A percentile compares a stretch with the other conserved stretches of the same genome.
Evolutionary conservation across 352 stramenopile species (phyloP).

Genomic region (Halophytophthora polymorphica): DNA sequence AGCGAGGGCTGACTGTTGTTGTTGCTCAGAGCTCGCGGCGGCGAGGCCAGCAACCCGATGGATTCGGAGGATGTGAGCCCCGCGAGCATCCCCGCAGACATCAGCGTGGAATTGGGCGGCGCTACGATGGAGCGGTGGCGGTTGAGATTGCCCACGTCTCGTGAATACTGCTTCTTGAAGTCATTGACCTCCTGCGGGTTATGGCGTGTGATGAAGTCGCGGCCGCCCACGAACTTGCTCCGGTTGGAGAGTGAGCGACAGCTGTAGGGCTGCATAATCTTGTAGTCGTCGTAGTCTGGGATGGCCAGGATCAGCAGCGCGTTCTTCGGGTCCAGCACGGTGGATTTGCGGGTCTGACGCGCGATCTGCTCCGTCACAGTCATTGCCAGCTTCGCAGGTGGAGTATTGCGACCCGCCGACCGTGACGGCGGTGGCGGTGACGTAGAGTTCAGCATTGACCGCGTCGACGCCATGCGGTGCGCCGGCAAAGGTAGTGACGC

Average conservation of each 20-base stretch:
- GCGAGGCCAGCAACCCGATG: conserved; percentile 18
- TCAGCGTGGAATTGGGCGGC: conserved; percentile 28
- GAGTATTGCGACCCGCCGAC: conserved; percentile 16
- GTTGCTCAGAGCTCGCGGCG: conserved; percentile 10
- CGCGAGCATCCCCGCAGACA: conserved; percentile 23
- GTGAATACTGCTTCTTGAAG: conserved; percentile 77
- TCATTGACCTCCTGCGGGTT: conserved; percentile 71
- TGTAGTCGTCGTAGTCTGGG: conserved; percentile 77
- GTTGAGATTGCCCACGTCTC: conserved; percentile 62
- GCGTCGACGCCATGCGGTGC: conserved; percentile 22
- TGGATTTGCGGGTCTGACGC: conserved; percentile 59
- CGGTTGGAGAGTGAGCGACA: conserved; percentile 59
- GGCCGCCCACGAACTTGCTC: conserved; percentile 59
- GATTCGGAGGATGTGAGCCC: conserved; percentile 16
- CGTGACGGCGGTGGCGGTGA: conserved; percentile 17
- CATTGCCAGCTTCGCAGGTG: conserved; percentile 43
- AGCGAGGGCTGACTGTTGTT: conserved; percentile 16
- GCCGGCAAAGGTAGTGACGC: conserved; percentile 6
- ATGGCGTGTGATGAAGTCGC: conserved; percentile 68
- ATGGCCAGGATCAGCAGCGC: conserved; percentile 68
- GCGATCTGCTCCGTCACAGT: conserved; percentile 70
- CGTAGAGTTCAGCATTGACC: conserved; percentile 22
- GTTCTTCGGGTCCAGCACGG: conserved; percentile 68
- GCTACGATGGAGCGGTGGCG: conserved; percentile 60
- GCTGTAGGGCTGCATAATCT: conserved; percentile 72